phyloP scores from a whole-genome alignment of 257 asterid genomes.

The Solanum dulcamara region DNA sequence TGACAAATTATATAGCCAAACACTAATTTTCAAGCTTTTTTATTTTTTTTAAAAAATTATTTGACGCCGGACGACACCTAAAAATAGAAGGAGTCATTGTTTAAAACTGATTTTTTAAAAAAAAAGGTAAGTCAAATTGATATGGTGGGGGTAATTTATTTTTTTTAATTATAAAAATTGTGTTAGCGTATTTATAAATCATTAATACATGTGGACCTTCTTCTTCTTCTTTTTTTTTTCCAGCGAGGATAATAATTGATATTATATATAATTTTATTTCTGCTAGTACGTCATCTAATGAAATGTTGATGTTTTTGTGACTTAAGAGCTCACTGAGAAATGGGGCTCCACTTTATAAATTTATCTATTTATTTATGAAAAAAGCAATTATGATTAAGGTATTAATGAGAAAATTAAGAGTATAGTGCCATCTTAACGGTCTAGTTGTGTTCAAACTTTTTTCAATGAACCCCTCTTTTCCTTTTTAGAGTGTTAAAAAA shows the following conservation, averaged over 20 bases:
- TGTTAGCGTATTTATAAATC: neutral
- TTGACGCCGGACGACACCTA: no score
- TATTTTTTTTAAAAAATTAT: no score
- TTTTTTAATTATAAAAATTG: no score
- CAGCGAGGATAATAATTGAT: neutral
- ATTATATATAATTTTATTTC: neutral
- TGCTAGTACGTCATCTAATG: neutral
- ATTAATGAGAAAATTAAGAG: neutral
- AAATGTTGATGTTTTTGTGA: neutral
- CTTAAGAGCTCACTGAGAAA: conserved; percentile 1
- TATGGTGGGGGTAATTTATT: no score
- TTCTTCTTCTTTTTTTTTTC: neutral
- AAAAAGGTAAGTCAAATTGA: no score
- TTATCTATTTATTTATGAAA: neutral
- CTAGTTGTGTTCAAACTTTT: neutral
- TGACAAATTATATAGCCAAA: no score
- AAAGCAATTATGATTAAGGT: neutral
- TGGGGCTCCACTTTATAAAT: neutral
- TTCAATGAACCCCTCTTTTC: neutral
- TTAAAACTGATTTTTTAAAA: no score
- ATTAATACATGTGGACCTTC: neutral
- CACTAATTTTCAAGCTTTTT: no score
- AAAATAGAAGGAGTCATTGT: no score
- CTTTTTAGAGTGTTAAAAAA: neutral
- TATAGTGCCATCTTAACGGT: neutral